Percentiles rank a stretch among this genome's conserved stretches.
These are phyloP conservation scores for Mallotus repandus DNA, from an alignment of 441 rosid species.

Conservation along the genomic window DNA sequence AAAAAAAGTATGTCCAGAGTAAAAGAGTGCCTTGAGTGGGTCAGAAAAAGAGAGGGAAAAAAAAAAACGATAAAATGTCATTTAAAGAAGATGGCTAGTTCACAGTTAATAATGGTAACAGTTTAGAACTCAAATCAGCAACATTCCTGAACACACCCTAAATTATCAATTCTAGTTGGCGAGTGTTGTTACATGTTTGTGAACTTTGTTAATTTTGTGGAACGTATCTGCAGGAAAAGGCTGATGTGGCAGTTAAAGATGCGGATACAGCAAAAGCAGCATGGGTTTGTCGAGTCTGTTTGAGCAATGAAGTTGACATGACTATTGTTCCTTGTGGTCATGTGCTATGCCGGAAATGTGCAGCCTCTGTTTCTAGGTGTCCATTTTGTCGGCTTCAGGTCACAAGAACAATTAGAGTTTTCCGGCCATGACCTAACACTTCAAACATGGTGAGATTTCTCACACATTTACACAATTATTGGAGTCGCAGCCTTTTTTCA, in stretches of 20 bases:
- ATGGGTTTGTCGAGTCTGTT: slow-evolving; percentile 90
- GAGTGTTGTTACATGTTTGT: neutral
- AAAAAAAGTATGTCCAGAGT: no score
- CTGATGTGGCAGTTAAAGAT: slow-evolving; percentile 70
- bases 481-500: neutral
- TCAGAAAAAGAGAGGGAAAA: no score
- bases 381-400: slow-evolving; percentile 94
- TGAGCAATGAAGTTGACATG: slow-evolving; percentile 77
- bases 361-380: slow-evolving; percentile 80
- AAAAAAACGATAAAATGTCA: no score
- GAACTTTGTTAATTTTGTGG: neutral
- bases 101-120: no score
- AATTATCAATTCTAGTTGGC: no score
- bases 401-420: slow-evolving; percentile 57
- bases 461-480: neutral
- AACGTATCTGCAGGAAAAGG: slow-evolving; percentile 57
- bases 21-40: no score
- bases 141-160: no score
- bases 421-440: slow-evolving; percentile 51
- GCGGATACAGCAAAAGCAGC: slow-evolving; percentile 88
- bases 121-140: no score
- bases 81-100: no score
- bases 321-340: slow-evolving; percentile 90
- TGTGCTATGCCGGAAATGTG: slow-evolving; percentile 81
- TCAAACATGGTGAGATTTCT: neutral